Base-by-base conservation (phyloP, 345 rosid species). In the Ricinus communis region DNA sequence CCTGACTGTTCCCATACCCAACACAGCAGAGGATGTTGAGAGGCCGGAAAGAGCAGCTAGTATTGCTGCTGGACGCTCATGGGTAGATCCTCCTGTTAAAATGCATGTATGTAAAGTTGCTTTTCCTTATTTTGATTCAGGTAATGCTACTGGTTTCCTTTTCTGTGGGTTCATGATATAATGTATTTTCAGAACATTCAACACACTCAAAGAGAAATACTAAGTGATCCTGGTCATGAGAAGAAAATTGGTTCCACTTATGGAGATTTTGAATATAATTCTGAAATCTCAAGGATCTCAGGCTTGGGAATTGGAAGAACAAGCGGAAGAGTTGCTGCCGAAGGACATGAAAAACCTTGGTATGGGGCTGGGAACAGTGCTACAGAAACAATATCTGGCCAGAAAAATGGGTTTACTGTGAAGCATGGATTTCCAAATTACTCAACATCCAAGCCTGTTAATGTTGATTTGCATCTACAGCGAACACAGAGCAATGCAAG, bases 301-400 rank as follows among this genome's bases (percentile, higher is more conserved):
- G 76, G 84, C 53, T 50, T 84, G 62, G 94, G 85, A 71, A 70
- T 76, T 36, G 89, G 88, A 78, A 89, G 87, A 85, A 77, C 74
- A 38, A 65, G 83, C 70, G 75, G 83, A 61, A 89, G 82, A 79
- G 73, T 75, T 77, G 69, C 82, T 55, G 97, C 83, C 69, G 91
- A 87, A 61, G 93, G 81, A 76, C 81, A 51, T 64, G 90, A 82
- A 74, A 88, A 80, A 72, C 76, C 82, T 69, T 87, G 91, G 93
- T 83, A 65, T 61, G 89, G 85, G 75, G 74, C 77, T 73, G 77
- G 84, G 68, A 84, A 77, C 77, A 79, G 77, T 78, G 84, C 64
- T 74, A 60, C 85, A 45, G 90, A 87, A 70, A 62, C 88, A 59
- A 59, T 85, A 70, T 68, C 96, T 52, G 71, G 79, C 75, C 97